Evolutionary conservation across 495 filamentous ascomycete species (phyloP), one percentile per base, ranked within the genome.

Genomic region (Aspergillus baeticus): DNA sequence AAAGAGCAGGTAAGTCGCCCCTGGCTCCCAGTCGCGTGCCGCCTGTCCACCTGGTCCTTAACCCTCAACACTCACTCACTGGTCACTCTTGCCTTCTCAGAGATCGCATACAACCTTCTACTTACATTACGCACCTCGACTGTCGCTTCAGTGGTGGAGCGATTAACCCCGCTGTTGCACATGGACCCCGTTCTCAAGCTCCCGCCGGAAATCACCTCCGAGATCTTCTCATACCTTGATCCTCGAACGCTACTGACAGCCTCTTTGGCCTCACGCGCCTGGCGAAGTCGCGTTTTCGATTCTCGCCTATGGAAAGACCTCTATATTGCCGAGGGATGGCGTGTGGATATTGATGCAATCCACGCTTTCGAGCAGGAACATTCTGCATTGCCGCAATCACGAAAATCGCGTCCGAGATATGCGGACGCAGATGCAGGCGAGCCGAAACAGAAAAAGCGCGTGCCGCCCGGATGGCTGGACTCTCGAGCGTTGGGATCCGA

Each of bases 141-240:
- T 11, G 84, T 96, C 47, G 84, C 87, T 14, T 79, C 84, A n/a
- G 83, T 96, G 18, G 90, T 94, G 21, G 86, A 89, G 38, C 78
- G 81, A 38, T 75, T 96, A 15, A 84, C 86, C 43, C 89, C 87
- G 7, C 82, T 90, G 6, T 85, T 96, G 21, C 91, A 97, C 69
- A 90, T 96, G 72, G 91, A 98, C 72, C 96, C 96, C 42, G 82
- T 96, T 29, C 72, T 83, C 54, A 84, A 89, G 63, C 83, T 98
- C 8, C 94, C 94, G 0, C 83, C 89, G 1, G 94, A 98, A 67
- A 84, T 98, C 54, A 92, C 88, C 46, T 85, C 91, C 51, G 86
- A 94, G 62, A 87, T 97, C 14, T 87, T 98, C 37, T 88, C 87
- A 29, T 96, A 90, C 64, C 83, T 98, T 29, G 86, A 90, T 36